Percentiles rank a stretch among this genome's conserved stretches.
These are phyloP conservation scores for Phalaenopsis equestris DNA, from an alignment of 106 monocot genomes.

Conservation along the genomic window DNA sequence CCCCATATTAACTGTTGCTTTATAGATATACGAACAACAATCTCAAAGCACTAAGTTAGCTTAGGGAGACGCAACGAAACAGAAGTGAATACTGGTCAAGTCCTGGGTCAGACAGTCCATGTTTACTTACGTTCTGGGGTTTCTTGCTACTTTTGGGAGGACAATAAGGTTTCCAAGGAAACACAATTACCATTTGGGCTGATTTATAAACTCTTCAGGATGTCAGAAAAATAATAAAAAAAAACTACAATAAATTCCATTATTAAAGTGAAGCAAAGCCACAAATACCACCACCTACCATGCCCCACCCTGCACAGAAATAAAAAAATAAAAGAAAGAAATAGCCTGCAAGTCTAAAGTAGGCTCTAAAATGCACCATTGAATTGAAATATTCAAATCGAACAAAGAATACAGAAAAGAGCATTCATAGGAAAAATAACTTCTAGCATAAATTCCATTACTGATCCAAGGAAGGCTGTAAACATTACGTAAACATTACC, in stretches of 20 bases:
- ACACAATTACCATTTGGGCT: not conserved
- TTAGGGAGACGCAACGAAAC: too few relatives aligned
- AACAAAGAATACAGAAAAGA: not conserved
- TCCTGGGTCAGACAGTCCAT: too few relatives aligned
- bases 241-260: not conserved
- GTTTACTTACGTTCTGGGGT: not conserved
- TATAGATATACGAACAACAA: too few relatives aligned
- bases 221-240: not conserved
- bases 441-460: not conserved
- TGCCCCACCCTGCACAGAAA: not conserved
- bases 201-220: not conserved
- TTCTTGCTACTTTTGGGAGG: not conserved
- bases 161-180: not conserved
- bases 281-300: not conserved
- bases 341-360: not conserved
- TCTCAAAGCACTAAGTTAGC: too few relatives aligned
- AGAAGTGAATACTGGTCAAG: too few relatives aligned
- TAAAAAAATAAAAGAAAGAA: not conserved
- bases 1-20: too few relatives aligned
- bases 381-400: not conserved
- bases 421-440: not conserved
- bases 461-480: not conserved
- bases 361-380: not conserved
- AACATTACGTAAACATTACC: not conserved
- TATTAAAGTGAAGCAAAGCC: not conserved